These are phyloP conservation scores for Mrakia frigida DNA, from an alignment of 768 basidiomycete species.

Conservation along the genomic window DNA sequence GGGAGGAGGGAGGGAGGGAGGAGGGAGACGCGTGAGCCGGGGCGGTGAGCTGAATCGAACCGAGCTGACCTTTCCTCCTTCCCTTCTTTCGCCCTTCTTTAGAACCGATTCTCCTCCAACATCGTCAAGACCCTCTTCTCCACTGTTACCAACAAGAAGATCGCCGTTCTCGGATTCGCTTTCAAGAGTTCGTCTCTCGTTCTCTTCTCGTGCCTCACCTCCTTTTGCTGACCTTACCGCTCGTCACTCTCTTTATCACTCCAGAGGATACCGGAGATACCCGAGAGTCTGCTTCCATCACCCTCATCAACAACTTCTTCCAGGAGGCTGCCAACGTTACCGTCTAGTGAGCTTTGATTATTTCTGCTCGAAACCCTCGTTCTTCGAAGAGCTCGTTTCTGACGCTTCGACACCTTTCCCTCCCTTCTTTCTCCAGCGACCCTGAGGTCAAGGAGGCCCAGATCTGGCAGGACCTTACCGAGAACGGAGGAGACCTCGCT, in stretches of 20 bases:
- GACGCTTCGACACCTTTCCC: not conserved
- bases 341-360: constrained; percentile 77
- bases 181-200: constrained; percentile 18
- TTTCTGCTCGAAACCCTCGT: constrained; percentile 32
- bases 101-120: constrained; percentile 77
- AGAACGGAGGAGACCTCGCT: constrained; percentile 55
- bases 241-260: constrained; percentile 49
- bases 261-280: constrained; percentile 99
- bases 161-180: constrained; percentile 95
- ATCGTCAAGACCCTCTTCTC: constrained; percentile 98
- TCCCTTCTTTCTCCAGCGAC: constrained; percentile 1
- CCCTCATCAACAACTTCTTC: constrained; percentile 88
- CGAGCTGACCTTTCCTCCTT: not conserved
- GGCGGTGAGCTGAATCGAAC: not conserved
- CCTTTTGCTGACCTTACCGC: not conserved
- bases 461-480: constrained; percentile 58
- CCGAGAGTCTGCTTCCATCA: constrained; percentile 92
- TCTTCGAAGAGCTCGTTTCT: not conserved
- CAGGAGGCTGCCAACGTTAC: constrained; percentile 79
- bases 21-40: not conserved
- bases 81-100: not conserved
- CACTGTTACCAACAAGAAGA: constrained; percentile 81
- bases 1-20: no score
- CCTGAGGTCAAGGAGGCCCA: constrained; percentile 59
- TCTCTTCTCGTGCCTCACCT: not conserved